Percentiles rank a stretch among this genome's conserved stretches.
These are phyloP conservation scores for Candida sojae DNA, from an alignment of 1,139 yeast genomes.

Conservation along the genomic window DNA sequence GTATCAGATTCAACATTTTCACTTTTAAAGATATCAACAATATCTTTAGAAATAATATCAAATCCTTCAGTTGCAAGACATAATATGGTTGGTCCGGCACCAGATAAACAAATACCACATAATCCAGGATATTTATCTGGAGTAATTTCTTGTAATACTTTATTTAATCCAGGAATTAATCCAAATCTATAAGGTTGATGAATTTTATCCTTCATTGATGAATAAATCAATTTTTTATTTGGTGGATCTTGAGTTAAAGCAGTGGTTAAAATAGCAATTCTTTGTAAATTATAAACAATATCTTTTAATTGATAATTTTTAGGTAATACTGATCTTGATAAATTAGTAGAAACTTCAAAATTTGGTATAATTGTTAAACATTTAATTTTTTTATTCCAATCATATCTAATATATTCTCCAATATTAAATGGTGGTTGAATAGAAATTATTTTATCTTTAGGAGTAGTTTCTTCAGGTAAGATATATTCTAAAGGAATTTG, in stretches of 20 bases:
- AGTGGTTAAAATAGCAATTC: constrained; percentile 53
- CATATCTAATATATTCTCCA: constrained; percentile 86
- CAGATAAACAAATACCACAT: constrained; percentile 91
- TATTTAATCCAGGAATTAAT: constrained; percentile 86
- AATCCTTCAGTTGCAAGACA: constrained; percentile 89
- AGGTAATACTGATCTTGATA: constrained; percentile 87
- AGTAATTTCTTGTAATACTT: constrained; percentile 77
- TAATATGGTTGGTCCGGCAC: constrained; percentile 97
- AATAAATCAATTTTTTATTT: constrained; percentile 76
- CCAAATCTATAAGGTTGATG: constrained; percentile 95
- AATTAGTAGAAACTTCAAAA: constrained; percentile 92
- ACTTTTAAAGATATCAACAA: constrained; percentile 65
- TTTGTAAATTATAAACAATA: constrained; percentile 77
- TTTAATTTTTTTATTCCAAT: constrained; percentile 78
- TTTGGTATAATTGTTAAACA: constrained; percentile 92
- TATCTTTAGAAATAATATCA: constrained; percentile 79
- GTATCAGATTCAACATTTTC: constrained; percentile 74
- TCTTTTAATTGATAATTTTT: constrained; percentile 76
- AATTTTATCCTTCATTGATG: constrained; percentile 94
- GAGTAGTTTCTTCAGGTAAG: constrained; percentile 74
- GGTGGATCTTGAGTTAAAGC: constrained; percentile 86
- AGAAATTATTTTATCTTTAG: constrained; percentile 48
- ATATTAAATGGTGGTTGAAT: constrained; percentile 74
- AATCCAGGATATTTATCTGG: constrained; percentile 83
- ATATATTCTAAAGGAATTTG: constrained; percentile 85